Percentiles rank a stretch among this genome's conserved stretches.
These are phyloP conservation scores for Uromyces viciae-fabae DNA, from an alignment of 1,284 basidiomycete genomes.

Conservation along the genomic window DNA sequence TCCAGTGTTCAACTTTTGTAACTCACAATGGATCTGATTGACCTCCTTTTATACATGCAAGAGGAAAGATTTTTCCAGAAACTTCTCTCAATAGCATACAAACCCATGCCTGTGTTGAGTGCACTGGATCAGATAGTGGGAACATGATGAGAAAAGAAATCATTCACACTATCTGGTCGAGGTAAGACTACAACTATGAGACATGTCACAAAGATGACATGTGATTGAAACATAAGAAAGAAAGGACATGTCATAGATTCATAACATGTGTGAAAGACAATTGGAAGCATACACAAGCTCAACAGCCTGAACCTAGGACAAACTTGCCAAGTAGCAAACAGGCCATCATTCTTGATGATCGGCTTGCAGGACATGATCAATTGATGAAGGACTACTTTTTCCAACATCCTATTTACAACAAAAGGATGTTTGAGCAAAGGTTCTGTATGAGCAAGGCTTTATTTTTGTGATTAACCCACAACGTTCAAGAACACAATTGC, in stretches of 20 bases:
- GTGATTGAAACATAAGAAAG: too few species aligned
- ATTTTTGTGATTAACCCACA: not conserved
- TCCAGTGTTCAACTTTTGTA: not conserved
- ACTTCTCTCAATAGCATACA: not conserved
- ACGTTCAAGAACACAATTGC: not conserved
- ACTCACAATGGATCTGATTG: not conserved
- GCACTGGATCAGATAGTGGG: too few species aligned
- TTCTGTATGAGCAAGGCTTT: not conserved
- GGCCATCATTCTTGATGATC: not conserved
- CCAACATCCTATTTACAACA: not conserved
- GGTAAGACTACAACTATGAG: too few species aligned
- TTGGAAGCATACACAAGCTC: too few species aligned
- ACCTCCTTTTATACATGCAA: not conserved
- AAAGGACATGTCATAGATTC: too few species aligned
- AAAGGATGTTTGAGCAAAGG: not conserved
- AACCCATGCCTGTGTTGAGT: not conserved
- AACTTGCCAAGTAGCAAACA: not conserved
- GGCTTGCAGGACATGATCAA: not conserved
- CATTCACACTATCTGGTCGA: too few species aligned
- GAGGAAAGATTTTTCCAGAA: not conserved
- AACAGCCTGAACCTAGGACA: too few species aligned
- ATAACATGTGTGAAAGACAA: too few species aligned
- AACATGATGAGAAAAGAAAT: too few species aligned
- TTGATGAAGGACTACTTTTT: not conserved
- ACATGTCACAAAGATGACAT: too few species aligned